phyloP scores from a whole-genome alignment of 768 basidiomycete species.

The Leccinum arenicola region DNA sequence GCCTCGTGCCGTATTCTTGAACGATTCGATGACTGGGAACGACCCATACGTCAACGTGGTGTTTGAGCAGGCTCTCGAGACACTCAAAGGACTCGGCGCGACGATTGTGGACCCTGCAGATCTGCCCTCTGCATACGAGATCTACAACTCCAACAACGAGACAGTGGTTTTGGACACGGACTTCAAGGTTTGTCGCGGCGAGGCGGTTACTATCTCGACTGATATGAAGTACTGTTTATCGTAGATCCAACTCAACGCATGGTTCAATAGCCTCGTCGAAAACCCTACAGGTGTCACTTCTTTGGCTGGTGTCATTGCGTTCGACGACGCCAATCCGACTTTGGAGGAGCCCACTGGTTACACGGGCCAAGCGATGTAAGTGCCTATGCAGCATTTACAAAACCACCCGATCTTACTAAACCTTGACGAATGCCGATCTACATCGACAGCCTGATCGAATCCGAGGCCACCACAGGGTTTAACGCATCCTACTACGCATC shows the following conservation, averaged over 20 bases:
- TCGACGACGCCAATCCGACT: constrained; percentile 48
- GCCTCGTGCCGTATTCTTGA: constrained; percentile 38
- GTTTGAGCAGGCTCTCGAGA: constrained; percentile 41
- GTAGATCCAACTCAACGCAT: constrained; percentile 54
- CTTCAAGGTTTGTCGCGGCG: constrained; percentile 48
- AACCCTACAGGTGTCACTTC: constrained; percentile 60
- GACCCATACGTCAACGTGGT: constrained; percentile 34
- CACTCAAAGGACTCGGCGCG: constrained; percentile 39
- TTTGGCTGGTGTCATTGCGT: constrained; percentile 55
- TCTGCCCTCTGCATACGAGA: constrained; percentile 53
- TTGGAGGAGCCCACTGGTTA: constrained; percentile 44
- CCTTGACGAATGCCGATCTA: not conserved
- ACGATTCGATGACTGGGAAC: constrained; percentile 25
- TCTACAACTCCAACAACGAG: constrained; percentile 49
- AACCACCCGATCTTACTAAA: not conserved
- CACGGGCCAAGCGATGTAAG: constrained; percentile 34
- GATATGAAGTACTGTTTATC: not conserved
- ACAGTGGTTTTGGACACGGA: constrained; percentile 52
- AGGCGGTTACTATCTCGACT: not conserved
- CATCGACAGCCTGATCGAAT: constrained; percentile 17
- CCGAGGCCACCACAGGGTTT: constrained; percentile 26
- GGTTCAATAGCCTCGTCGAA: constrained; percentile 42
- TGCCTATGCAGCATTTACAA: constrained; percentile 16
- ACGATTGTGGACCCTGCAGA: constrained; percentile 63
- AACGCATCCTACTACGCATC: constrained; percentile 41